phyloP scores from a whole-genome alignment of 257 asterid genomes.

The Avicennia marina region DNA sequence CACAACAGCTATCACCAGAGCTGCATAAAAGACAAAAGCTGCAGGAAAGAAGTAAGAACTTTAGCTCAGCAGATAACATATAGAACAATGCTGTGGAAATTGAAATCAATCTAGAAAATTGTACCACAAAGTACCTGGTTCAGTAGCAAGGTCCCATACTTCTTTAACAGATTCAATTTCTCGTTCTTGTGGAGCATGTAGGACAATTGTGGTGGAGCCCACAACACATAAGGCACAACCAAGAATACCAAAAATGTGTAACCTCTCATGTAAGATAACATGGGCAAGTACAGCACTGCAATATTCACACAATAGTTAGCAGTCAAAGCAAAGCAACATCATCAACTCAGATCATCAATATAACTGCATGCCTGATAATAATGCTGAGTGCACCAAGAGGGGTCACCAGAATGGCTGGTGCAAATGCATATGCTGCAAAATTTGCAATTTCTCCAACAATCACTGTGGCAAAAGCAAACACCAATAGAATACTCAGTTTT shows the following conservation, averaged over 20 bases:
- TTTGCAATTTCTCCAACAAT: slow-evolving; percentile 96
- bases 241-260: slow-evolving; percentile 87
- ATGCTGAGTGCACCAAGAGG: slow-evolving; percentile 99
- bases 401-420: slow-evolving; percentile 96
- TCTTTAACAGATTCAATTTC: slow-evolving; percentile 82
- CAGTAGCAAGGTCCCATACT: slow-evolving; percentile 97
- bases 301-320: slow-evolving; percentile 28
- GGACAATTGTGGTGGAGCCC: slow-evolving; percentile 94
- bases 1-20: slow-evolving; percentile 45
- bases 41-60: slow-evolving; percentile 29
- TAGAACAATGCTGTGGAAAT: not conserved
- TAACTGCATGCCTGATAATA: slow-evolving; percentile 73
- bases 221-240: slow-evolving; percentile 97
- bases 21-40: slow-evolving; percentile 65
- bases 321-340: slow-evolving; percentile 16
- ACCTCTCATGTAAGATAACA: slow-evolving; percentile 73
- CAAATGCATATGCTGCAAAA: slow-evolving; percentile 99
- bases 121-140: slow-evolving; percentile 54
- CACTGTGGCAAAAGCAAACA: slow-evolving; percentile 38
- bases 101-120: not conserved
- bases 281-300: slow-evolving; percentile 96
- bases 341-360: not conserved
- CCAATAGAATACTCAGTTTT: not conserved
- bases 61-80: slow-evolving; percentile 18
- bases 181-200: slow-evolving; percentile 98